Percentiles rank a stretch among this genome's conserved stretches.
phyloP scores from a whole-genome alignment of 2,329 filamentous ascomycete genomes.

The Lanzia echinophila region DNA sequence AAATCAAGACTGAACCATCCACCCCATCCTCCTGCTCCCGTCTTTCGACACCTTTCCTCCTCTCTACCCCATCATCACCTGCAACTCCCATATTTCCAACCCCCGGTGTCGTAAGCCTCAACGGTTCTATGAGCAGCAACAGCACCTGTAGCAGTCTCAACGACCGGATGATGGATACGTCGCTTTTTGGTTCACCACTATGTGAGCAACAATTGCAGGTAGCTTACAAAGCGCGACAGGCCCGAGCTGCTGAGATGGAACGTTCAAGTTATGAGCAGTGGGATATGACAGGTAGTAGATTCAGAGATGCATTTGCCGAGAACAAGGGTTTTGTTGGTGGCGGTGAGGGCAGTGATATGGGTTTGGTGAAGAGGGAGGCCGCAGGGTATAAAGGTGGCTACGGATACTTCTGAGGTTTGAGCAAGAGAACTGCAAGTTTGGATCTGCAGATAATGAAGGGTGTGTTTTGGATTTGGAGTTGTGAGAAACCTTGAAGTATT shows the following conservation, averaged over 20 bases:
- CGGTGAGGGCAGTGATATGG: neutral
- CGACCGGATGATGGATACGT: neutral
- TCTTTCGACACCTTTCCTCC: neutral
- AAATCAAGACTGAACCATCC: neutral
- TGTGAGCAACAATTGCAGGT: neutral
- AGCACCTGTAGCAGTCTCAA: neutral
- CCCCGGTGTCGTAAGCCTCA: neutral
- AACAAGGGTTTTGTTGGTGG: neutral
- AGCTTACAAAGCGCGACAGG: neutral
- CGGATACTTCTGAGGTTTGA: no score
- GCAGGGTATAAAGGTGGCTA: neutral
- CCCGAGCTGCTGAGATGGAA: neutral
- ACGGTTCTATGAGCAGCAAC: neutral
- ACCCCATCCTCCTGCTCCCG: neutral
- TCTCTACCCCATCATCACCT: neutral
- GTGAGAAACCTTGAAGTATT: no score
- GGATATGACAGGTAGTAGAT: neutral
- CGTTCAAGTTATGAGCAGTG: neutral
- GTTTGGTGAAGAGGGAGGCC: neutral
- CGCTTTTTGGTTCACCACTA: neutral
- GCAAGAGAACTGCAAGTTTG: no score
- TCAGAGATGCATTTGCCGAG: neutral
- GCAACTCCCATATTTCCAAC: neutral
- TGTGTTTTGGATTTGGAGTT: no score
- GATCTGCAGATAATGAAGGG: no score